Evolutionary conservation across 2,329 filamentous ascomycete genomes (phyloP), one percentile per base, ranked within the genome.

Genomic region (Lomentospora prolificans): DNA sequence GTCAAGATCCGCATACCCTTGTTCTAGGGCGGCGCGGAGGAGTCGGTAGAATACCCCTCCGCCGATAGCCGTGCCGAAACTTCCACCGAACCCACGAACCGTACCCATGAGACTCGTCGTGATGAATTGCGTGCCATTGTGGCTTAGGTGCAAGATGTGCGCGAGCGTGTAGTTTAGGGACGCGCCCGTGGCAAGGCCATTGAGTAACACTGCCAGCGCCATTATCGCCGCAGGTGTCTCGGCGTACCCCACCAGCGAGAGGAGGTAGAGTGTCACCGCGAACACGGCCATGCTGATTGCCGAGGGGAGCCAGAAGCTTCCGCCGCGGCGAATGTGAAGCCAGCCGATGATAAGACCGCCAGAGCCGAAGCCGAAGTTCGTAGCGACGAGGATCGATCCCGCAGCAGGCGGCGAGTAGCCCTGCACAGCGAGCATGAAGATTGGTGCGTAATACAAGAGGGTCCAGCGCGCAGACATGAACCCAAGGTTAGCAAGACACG

Each of bases 391-490:
- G 33, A 92, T 85, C 3, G 86, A 78, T 3, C 89, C 90, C 2
- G 88, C 86, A 1, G 81, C 73, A 1, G 87, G 85, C 0, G 87
- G 85, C 1, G 78, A 70, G 72, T 86, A 86, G 56, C 81, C 81
- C 2, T 85, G 81, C 1, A 94, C 85, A 3, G 87, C 86, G 57
- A 94, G 82, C 31, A 88, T 86, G 63, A 89, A 91, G 46, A 90
- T 82, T 0, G 90, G 89, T 0, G 85, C 80, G 69, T 90, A 95
- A 72, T 90, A 94, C 6, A 95, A 75, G 2, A 95, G 77, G 5
- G 78, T 78, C 89, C 89, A 95, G 57, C 90, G 84, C 2, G 86
- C 79, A 65, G 87, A 84, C 87, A 95, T 92, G 66, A 90, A 79
- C 19, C 86, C 84, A 0, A 91, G 76, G 52, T 90, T 88, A 1